These are phyloP conservation scores for Rhodotorula sphaerocarpa DNA, from an alignment of 768 basidiomycete genomes.

Conservation along the genomic window DNA sequence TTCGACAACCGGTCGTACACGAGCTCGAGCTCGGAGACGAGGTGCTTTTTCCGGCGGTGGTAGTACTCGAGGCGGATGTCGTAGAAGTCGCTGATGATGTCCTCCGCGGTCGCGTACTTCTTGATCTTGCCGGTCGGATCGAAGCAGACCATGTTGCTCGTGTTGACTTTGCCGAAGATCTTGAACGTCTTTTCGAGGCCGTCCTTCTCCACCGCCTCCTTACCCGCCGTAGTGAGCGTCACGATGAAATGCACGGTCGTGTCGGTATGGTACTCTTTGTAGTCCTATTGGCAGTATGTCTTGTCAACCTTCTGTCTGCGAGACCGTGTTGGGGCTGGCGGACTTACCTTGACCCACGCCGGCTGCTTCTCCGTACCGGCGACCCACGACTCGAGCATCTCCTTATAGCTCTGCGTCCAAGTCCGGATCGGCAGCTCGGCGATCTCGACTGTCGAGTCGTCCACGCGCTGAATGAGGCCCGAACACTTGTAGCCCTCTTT, in stretches of 20 bases:
- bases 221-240: conserved; percentile 66
- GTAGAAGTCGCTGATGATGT: conserved; percentile 88
- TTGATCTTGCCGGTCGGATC: conserved; percentile 93
- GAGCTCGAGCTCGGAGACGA: conserved; percentile 70
- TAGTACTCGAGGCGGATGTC: conserved; percentile 79
- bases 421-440: conserved; percentile 89
- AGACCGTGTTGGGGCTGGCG: too few relatives aligned
- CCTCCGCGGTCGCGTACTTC: conserved; percentile 79
- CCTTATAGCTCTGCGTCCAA: conserved; percentile 90
- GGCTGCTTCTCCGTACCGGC: conserved; percentile 65
- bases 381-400: conserved; percentile 80
- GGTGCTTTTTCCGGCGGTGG: conserved; percentile 89
- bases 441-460: conserved; percentile 85
- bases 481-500: conserved; percentile 67
- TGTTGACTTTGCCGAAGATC: conserved; percentile 70
- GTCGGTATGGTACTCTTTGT: conserved; percentile 93
- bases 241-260: conserved; percentile 80
- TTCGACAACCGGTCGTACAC: conserved; percentile 79
- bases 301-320: too few relatives aligned
- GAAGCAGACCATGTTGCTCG: conserved; percentile 97
- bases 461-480: conserved; percentile 65
- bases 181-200: conserved; percentile 89
- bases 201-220: conserved; percentile 79
- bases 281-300: conserved; percentile 78
- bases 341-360: conserved; percentile 63